A percentile compares a stretch with the other conserved stretches of the same genome.
Evolutionary conservation across 2,329 filamentous ascomycete species (phyloP).

Genomic region (Hawksworthiomyces lignivorus): DNA sequence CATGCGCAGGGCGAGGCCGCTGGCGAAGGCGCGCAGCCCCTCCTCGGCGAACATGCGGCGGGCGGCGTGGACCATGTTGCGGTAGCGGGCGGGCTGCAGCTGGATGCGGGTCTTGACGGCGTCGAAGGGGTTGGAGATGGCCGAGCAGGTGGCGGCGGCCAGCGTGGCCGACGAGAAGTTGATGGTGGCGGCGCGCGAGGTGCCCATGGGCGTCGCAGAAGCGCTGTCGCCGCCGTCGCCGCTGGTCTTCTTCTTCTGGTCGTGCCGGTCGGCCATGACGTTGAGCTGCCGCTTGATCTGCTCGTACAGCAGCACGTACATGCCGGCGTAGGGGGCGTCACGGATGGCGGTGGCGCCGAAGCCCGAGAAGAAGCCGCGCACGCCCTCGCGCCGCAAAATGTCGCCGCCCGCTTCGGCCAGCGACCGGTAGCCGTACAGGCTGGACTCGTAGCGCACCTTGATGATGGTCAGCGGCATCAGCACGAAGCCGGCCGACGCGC

Average conservation of each 20-base stretch:
- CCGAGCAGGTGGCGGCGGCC: constrained; percentile 75
- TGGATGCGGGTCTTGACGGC: constrained; percentile 93
- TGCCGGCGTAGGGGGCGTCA: constrained; percentile 92
- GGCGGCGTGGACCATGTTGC: constrained; percentile 72
- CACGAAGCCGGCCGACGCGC: constrained; percentile 79
- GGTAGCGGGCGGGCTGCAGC: constrained; percentile 74
- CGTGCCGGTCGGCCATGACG: constrained; percentile 11
- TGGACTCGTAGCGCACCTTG: constrained; percentile 93
- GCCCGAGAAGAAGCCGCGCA: constrained; percentile 83
- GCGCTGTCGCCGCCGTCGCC: too few species aligned
- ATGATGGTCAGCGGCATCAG: constrained; percentile 96
- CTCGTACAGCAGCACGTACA: constrained; percentile 94
- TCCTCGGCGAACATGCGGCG: constrained; percentile 75
- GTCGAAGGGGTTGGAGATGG: constrained; percentile 92
- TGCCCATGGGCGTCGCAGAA: constrained; percentile 20
- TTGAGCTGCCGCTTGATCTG: constrained; percentile 61
- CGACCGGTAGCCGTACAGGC: constrained; percentile 74
- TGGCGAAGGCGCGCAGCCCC: constrained; percentile 71
- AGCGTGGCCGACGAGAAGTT: constrained; percentile 80
- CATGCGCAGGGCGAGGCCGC: constrained; percentile 80
- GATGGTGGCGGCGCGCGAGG: constrained; percentile 53
- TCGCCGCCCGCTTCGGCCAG: constrained; percentile 64
- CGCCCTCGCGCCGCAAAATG: constrained; percentile 64
- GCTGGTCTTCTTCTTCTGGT: too few species aligned
- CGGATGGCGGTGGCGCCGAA: constrained; percentile 89